phyloP scores from a whole-genome alignment of 139 green algal species.

The Zygnema cylindricum region DNA sequence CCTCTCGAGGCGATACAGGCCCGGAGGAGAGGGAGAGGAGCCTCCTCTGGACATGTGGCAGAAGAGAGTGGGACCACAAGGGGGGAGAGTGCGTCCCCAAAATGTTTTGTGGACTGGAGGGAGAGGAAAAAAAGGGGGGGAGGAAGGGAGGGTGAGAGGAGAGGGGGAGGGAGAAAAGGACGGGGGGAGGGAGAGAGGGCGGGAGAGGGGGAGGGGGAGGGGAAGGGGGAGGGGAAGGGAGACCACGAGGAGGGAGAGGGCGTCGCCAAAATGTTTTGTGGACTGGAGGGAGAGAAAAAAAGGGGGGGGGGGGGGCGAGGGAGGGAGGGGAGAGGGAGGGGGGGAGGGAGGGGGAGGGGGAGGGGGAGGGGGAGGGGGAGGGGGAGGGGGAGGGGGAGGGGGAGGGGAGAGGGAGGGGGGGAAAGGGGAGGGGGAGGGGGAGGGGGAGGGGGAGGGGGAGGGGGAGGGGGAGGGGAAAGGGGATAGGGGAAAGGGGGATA shows the following conservation, averaged over 20 bases:
- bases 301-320: background rate
- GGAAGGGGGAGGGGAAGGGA: background rate
- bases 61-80: conserved; percentile 35
- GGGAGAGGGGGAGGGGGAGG: background rate
- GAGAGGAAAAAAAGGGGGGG: background rate
- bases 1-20: conserved; percentile 35
- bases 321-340: background rate
- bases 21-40: background rate
- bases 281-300: conserved; percentile 22
- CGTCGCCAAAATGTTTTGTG: conserved; percentile 56
- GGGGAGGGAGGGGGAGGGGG: background rate
- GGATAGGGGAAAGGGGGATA: background rate
- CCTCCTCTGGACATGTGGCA: conserved; percentile 34
- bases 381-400: background rate
- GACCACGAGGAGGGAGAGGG: conserved; percentile 35
- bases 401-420: conserved; percentile 11
- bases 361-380: background rate
- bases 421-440: background rate
- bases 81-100: conserved; percentile 44
- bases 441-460: background rate
- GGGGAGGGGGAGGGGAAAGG: background rate
- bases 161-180: background rate
- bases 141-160: background rate
- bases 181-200: background rate
- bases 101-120: conserved; percentile 49